Conservation (phyloP, 2,329 filamentous ascomycete species). For the Alternaria sp. region DNA sequence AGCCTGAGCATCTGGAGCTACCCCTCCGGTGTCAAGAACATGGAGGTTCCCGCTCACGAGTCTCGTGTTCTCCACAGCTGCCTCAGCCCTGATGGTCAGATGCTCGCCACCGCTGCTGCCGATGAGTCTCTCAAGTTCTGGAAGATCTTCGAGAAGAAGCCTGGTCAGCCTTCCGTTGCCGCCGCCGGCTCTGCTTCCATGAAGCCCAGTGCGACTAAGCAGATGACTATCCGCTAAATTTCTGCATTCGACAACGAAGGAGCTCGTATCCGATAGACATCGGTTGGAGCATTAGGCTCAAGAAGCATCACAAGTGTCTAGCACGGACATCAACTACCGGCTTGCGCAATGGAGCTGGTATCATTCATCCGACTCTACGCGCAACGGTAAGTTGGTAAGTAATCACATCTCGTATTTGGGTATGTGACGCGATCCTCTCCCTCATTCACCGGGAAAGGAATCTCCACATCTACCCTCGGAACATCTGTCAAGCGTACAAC, state of each 20-base stretch:
- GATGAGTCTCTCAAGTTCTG: slow-evolving; percentile 99
- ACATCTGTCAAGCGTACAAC: slow-evolving; percentile 29
- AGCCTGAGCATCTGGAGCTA: slow-evolving; percentile 99
- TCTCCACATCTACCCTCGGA: slow-evolving; percentile 44
- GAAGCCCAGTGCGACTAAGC: slow-evolving; percentile 83
- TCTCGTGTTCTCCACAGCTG: slow-evolving; percentile 95
- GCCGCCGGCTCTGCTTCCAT: slow-evolving; percentile 74
- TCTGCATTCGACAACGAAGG: neutral
- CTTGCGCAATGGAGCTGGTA: slow-evolving; percentile 48
- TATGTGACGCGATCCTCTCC: slow-evolving; percentile 47
- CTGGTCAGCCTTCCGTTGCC: slow-evolving; percentile 70
- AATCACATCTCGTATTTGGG: slow-evolving; percentile 48
- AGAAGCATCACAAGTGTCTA: slow-evolving; percentile 15
- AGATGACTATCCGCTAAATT: slow-evolving; percentile 72
- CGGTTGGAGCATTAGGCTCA: slow-evolving; percentile 22
- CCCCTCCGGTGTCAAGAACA: slow-evolving; percentile 92
- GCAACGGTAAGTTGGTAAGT: slow-evolving; percentile 53
- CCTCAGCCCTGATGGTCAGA: slow-evolving; percentile 95
- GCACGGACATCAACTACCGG: slow-evolving; percentile 29
- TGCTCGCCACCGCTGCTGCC: slow-evolving; percentile 92
- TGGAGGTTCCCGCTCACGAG: slow-evolving; percentile 97
- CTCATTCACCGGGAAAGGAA: slow-evolving; percentile 18
- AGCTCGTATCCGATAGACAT: neutral
- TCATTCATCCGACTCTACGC: slow-evolving; percentile 45
- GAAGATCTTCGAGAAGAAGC: slow-evolving; percentile 99